A percentile compares a stretch with the other conserved stretches of the same genome.
Conservation (phyloP, 78 protist genomes). For the Dictyostelium citrinum region DNA sequence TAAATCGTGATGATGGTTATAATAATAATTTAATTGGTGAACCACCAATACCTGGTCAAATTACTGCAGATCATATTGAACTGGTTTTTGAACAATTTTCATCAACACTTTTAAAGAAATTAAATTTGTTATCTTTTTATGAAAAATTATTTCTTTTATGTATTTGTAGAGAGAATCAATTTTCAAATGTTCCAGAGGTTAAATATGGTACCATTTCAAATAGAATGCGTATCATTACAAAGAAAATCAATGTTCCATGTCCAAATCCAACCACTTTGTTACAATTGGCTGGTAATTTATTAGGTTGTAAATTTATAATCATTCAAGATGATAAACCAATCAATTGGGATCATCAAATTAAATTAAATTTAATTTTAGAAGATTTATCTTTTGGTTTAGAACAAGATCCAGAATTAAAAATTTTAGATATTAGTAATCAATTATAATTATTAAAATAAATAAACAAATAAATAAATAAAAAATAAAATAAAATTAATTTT, state of each 20-base stretch:
- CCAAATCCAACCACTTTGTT: background rate
- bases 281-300: background rate
- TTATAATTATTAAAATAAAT: no score
- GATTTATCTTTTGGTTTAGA: slow-evolving; percentile 27
- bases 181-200: background rate
- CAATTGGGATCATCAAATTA: background rate
- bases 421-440: background rate
- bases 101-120: background rate
- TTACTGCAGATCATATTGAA: slow-evolving; percentile 36
- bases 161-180: background rate
- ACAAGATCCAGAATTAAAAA: slow-evolving; percentile 8
- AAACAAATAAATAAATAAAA: background rate
- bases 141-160: slow-evolving; percentile 41
- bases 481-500: background rate
- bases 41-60: background rate
- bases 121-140: background rate
- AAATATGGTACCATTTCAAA: background rate
- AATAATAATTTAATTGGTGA: no score
- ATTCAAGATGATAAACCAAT: background rate
- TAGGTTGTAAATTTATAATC: background rate
- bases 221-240: background rate
- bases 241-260: background rate
- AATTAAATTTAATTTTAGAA: slow-evolving; percentile 10
- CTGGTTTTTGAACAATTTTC: slow-evolving; percentile 12
- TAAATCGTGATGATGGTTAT: no score